Conservation (phyloP, 1,284 basidiomycete genomes). For the Somion occarium region DNA sequence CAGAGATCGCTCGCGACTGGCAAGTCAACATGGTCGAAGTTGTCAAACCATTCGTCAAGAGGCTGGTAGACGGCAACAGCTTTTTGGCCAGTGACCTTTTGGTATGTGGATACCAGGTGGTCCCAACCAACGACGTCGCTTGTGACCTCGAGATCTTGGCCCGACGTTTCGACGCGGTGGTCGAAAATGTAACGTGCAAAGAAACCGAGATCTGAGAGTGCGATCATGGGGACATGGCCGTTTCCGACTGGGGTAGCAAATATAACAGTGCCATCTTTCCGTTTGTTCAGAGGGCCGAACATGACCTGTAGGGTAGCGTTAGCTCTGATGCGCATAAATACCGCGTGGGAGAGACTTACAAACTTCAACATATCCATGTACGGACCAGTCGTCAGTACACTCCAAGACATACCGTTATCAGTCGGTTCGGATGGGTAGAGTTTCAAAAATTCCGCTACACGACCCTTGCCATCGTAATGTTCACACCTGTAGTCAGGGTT, state of each 20-base stretch:
- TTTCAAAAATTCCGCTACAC: constrained; percentile 15
- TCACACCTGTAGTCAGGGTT: constrained; percentile 27
- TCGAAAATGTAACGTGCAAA: constrained; percentile 44
- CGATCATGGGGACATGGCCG: constrained; percentile 39
- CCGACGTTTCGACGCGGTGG: constrained; percentile 34
- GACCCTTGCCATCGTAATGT: constrained; percentile 18
- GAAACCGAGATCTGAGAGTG: constrained; percentile 43
- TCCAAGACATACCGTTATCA: constrained; percentile 30
- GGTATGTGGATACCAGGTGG: constrained; percentile 35
- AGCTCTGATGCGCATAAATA: background rate
- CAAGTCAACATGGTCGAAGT: constrained; percentile 24
- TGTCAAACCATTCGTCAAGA: constrained; percentile 34
- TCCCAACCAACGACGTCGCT: constrained; percentile 39
- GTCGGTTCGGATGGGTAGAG: constrained; percentile 16
- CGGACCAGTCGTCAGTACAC: constrained; percentile 34
- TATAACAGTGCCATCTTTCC: constrained; percentile 39
- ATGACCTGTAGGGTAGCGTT: constrained; percentile 23
- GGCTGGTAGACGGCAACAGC: constrained; percentile 32
- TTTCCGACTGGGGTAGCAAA: constrained; percentile 36
- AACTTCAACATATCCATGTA: constrained; percentile 41
- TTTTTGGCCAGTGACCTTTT: constrained; percentile 35
- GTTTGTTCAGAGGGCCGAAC: constrained; percentile 35
- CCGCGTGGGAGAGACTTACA: constrained; percentile 19
- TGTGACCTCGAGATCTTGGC: constrained; percentile 35
- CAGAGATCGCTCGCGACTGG: constrained; percentile 26